A percentile compares a stretch with the other conserved stretches of the same genome.
Evolutionary conservation across 1,139 yeast genomes (phyloP).

Genomic region (Yamadazyma friedrichii): DNA sequence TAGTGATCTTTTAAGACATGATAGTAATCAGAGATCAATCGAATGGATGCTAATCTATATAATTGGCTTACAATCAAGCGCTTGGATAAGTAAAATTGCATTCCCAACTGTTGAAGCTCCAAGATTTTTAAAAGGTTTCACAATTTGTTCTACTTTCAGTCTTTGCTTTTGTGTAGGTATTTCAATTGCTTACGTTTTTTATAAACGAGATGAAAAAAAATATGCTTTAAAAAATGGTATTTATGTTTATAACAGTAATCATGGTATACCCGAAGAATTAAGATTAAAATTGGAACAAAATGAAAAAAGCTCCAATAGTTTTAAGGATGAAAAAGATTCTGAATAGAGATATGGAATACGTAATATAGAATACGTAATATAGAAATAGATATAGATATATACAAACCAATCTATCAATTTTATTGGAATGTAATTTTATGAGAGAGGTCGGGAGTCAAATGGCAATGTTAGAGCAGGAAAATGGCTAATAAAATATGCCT

Average conservation of each 20-base stretch:
- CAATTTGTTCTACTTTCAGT: conserved; percentile 23
- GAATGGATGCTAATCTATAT: conserved; percentile 26
- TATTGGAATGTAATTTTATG: too few species aligned
- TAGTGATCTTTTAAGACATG: conserved; percentile 23
- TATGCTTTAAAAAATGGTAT: conserved; percentile 48
- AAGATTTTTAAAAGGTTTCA: conserved; percentile 47
- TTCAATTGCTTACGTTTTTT: conserved; percentile 40
- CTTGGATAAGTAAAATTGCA: conserved; percentile 24
- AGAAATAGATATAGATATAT: too few species aligned
- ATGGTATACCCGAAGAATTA: conserved; percentile 10
- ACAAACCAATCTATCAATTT: too few species aligned
- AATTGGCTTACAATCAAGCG: conserved; percentile 26
- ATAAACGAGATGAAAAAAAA: conserved; percentile 51
- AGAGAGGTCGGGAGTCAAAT: too few species aligned
- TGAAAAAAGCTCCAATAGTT: too few species aligned
- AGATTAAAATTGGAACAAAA: conserved; percentile 10
- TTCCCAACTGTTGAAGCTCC: conserved; percentile 53
- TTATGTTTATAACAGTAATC: conserved; percentile 12
- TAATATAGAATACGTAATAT: too few species aligned
- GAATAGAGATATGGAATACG: too few species aligned
- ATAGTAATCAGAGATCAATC: conserved; percentile 24
- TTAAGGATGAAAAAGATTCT: too few species aligned
- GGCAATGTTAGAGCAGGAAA: too few species aligned
- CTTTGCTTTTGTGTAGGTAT: conserved; percentile 13
- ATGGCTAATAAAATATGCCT: too few species aligned